Conservation (phyloP, 2,329 filamentous ascomycete genomes). For the Exophiala phaeomuriformis region DNA sequence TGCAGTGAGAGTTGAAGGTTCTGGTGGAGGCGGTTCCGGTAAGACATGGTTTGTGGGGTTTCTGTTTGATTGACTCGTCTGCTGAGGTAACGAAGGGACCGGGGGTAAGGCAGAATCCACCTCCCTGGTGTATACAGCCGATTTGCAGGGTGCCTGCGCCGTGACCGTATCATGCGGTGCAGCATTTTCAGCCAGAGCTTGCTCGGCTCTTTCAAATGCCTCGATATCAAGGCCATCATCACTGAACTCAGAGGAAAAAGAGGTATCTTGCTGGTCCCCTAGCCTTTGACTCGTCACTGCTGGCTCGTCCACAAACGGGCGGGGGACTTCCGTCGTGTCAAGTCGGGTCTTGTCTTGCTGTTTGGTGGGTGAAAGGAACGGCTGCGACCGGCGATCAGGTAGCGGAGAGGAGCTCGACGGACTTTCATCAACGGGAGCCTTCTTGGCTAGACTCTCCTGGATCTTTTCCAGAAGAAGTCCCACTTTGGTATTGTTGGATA, state of each 20-base stretch:
- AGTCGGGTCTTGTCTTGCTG: slow-evolving; percentile 1
- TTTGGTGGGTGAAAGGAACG: slow-evolving; percentile 14
- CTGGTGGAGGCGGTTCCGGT: not conserved
- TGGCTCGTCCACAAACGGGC: not conserved
- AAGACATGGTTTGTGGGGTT: not conserved
- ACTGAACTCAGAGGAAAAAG: slow-evolving; percentile 36
- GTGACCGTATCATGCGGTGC: not conserved
- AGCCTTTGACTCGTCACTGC: not conserved
- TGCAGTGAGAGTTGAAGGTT: not conserved
- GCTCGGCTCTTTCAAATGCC: slow-evolving; percentile 37
- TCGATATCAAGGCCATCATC: slow-evolving; percentile 43
- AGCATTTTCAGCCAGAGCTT: slow-evolving; percentile 15
- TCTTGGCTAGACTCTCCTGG: slow-evolving; percentile 43
- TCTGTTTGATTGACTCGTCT: not conserved
- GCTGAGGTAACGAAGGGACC: not conserved
- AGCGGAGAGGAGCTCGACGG: slow-evolving; percentile 41
- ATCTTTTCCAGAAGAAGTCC: slow-evolving; percentile 61
- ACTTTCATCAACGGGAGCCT: slow-evolving; percentile 26
- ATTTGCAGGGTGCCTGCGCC: not conserved
- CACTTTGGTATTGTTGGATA: slow-evolving; percentile 41
- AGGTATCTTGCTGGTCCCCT: not conserved
- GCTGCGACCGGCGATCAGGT: slow-evolving; percentile 28
- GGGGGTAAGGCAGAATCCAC: not conserved
- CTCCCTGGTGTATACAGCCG: not conserved
- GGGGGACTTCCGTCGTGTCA: not conserved